phyloP scores from a whole-genome alignment of 2,329 filamentous ascomycete genomes.

The Cytospora chrysosperma region DNA sequence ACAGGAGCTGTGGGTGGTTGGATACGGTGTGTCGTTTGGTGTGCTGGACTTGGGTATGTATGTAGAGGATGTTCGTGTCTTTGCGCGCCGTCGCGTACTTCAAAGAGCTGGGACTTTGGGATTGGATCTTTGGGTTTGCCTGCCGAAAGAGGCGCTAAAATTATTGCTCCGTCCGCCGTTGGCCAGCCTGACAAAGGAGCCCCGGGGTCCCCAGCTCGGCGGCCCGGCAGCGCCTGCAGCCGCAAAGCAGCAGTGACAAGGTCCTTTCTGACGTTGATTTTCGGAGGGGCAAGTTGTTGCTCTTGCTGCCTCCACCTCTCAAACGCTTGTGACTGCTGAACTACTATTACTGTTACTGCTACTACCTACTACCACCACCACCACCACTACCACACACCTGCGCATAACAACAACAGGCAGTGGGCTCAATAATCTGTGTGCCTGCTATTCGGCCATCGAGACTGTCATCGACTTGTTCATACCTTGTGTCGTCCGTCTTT shows the following conservation, averaged over 20 bases:
- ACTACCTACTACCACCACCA: background rate
- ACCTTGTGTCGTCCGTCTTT: background rate
- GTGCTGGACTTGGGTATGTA: no score
- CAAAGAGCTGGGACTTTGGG: constrained; percentile 3
- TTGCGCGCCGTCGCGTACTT: constrained; percentile 19
- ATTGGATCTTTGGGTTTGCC: constrained; percentile 11
- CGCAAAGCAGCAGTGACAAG: constrained; percentile 12
- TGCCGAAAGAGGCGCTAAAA: constrained; percentile 14
- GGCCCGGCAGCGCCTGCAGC: constrained; percentile 7
- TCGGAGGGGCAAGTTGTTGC: constrained; percentile 22
- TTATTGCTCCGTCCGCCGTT: constrained; percentile 8
- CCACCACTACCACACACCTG: constrained; percentile 1
- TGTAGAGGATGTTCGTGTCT: background rate
- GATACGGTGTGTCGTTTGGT: background rate
- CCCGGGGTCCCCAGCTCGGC: background rate
- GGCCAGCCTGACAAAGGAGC: background rate
- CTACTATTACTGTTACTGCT: background rate
- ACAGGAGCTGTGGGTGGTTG: background rate
- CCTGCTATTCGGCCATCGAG: constrained; percentile 5
- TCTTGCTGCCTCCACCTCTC: constrained; percentile 3
- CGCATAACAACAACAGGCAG: background rate
- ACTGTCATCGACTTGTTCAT: constrained; percentile 4
- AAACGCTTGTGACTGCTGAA: background rate
- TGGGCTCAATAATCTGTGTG: background rate
- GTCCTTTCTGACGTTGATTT: constrained; percentile 23